These are phyloP conservation scores for Gossypium sturtianum DNA, from an alignment of 345 rosid species.

Conservation along the genomic window DNA sequence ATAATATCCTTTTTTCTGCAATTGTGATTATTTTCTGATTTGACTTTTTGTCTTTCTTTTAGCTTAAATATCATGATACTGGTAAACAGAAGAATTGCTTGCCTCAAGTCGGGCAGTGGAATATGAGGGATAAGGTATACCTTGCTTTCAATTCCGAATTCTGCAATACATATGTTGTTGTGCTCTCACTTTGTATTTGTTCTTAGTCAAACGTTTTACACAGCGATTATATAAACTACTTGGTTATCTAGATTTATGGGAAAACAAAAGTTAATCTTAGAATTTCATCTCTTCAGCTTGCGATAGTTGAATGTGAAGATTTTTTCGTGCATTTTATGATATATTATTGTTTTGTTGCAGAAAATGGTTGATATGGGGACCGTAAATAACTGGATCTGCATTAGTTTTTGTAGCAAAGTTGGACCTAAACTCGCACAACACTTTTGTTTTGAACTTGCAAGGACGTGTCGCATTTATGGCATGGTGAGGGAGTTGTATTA, in stretches of 20 bases:
- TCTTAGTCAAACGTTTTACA: not conserved
- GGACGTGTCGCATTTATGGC: constrained; percentile 83
- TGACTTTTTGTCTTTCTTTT: constrained; percentile 14
- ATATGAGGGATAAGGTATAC: constrained; percentile 94
- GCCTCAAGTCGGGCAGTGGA: constrained; percentile 97
- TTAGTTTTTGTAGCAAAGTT: constrained; percentile 74
- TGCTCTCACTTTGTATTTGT: not conserved
- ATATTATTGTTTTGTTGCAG: constrained; percentile 33
- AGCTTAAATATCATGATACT: constrained; percentile 97
- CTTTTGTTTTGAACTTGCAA: constrained; percentile 89
- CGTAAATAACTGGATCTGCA: constrained; percentile 83
- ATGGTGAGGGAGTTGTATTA: constrained; percentile 47
- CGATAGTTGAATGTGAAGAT: not conserved
- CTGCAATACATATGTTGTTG: not conserved
- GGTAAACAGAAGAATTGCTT: constrained; percentile 80
- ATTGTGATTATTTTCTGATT: not conserved
- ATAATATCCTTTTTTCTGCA: not conserved
- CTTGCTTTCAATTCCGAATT: not conserved
- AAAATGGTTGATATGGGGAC: constrained; percentile 98
- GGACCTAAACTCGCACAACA: constrained; percentile 62
- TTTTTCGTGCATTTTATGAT: not conserved
- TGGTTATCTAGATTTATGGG: not conserved
- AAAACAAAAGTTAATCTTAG: not conserved
- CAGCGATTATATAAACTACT: not conserved
- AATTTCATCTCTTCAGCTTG: not conserved